Evolutionary conservation across 108 stramenopile genomes (phyloP).

Genomic region (Poteriospumella lacustris): DNA sequence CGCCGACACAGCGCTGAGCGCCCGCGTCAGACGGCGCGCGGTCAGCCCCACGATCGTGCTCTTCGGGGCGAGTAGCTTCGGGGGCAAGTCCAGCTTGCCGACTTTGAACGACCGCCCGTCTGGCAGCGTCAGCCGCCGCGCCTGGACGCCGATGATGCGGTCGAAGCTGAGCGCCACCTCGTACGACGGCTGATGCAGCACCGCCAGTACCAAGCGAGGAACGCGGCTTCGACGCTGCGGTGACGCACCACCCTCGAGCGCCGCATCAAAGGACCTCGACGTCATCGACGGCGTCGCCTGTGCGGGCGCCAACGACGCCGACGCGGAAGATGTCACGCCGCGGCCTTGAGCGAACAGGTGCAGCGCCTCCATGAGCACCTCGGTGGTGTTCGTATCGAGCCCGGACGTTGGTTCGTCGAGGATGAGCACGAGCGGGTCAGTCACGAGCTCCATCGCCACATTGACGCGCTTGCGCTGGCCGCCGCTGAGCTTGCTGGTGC

Average conservation of each 20-base stretch:
- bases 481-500: conserved; percentile 26
- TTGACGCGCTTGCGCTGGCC: conserved; percentile 31
- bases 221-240: neutral
- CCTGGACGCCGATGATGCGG: conserved; percentile 55
- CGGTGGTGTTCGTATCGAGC: conserved; percentile 66
- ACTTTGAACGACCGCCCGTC: neutral
- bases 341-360: conserved; percentile 51
- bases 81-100: neutral
- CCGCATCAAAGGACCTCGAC: no score
- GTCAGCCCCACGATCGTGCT: neutral
- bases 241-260: no score
- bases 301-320: no score
- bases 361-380: conserved; percentile 52
- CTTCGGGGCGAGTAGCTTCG: neutral
- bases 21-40: neutral
- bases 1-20: neutral
- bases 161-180: conserved; percentile 73
- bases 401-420: conserved; percentile 49
- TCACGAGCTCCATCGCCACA: conserved; percentile 38
- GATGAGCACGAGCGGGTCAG: conserved; percentile 30
- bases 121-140: neutral
- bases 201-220: conserved; percentile 54
- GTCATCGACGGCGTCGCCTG: no score
- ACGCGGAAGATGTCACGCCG: no score
- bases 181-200: conserved; percentile 83